Base-by-base conservation (phyloP, 139 green algal genomes). In the Trebouxia sp. region DNA sequence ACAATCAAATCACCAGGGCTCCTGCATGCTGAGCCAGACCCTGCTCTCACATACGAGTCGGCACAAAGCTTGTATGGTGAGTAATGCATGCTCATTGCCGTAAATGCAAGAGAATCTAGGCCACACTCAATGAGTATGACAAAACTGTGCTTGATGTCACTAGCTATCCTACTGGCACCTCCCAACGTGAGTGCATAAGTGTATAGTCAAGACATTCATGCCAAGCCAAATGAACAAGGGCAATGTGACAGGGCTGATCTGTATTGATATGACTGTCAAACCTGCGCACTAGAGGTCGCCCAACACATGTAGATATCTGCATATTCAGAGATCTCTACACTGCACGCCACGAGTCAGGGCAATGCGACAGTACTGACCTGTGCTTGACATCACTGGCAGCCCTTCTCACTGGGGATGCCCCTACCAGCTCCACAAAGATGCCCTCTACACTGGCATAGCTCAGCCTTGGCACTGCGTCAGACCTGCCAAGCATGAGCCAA, bases 381-480 rank as follows among this genome's bases (percentile, higher is more conserved):
- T 50, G 56, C 30, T 79, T 79, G 12, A 85, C 22, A 38, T 65
- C 58, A 53, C 47, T 65, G 5, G 75, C 75, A 24, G 81, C 81
- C 5, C 39, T 78, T 32, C 83, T 79, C 58, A 92, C 80, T 0
- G 86, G 84, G 45, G 72, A 84, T 11, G 80, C 76, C n/a, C 78
- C 28, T 0, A 53, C 77, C 1, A 88, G 48, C 70, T 92, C 88
- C 43, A 92, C n/a, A 37, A 92, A 83, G 26, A 87, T 67, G 47
- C 58, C 80, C 79, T 92, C 88, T 15, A 92, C 87, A 0, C 41
- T 76, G 30, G 86, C 82, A 35, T 89, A 84, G 39, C 78, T 87
- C 43, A 91, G 67, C 41, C 89, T 83, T 22, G 85, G 86, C 37
- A 88, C 81, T 1, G 80, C 45, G 62, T 90, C 86, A 5, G 77